Evolutionary conservation across 805 yeast genomes (phyloP).

Genomic region (Candida dajiaensis): DNA sequence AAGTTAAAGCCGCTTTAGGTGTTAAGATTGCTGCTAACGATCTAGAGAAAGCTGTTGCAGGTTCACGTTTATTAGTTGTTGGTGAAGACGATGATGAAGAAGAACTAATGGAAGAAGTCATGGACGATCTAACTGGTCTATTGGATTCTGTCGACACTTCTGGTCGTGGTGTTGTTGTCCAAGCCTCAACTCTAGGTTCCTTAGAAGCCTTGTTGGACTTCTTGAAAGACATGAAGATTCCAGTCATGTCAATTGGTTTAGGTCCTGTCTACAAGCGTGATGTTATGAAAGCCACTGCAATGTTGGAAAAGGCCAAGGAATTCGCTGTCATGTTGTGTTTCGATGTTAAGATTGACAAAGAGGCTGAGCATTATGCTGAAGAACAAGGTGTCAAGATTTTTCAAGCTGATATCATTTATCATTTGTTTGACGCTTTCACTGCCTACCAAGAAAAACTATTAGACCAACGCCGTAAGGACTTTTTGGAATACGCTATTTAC

Average conservation of each 20-base stretch:
- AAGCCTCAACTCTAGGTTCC: slow-evolving; percentile 97
- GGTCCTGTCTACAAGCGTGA: slow-evolving; percentile 99
- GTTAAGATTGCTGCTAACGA: slow-evolving; percentile 98
- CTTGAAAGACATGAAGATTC: slow-evolving; percentile 97
- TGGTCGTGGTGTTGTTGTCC: slow-evolving; percentile 97
- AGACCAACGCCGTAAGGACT: slow-evolving; percentile 87
- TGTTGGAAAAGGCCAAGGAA: slow-evolving; percentile 96
- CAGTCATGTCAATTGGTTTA: slow-evolving; percentile 96
- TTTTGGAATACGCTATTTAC: slow-evolving; percentile 82
- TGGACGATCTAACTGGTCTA: slow-evolving; percentile 95
- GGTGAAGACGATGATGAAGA: slow-evolving; percentile 98
- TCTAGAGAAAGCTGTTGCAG: slow-evolving; percentile 97
- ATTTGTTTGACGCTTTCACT: slow-evolving; percentile 89
- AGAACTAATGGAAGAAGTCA: slow-evolving; percentile 94
- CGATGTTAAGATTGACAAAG: slow-evolving; percentile 95
- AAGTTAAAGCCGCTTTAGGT: slow-evolving; percentile 98
- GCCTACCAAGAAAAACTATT: slow-evolving; percentile 84
- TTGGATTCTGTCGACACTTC: slow-evolving; percentile 91
- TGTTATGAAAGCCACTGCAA: slow-evolving; percentile 94
- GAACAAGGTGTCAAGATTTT: slow-evolving; percentile 89
- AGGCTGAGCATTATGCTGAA: slow-evolving; percentile 96
- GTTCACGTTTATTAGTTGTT: slow-evolving; percentile 90
- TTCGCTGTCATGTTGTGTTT: slow-evolving; percentile 97
- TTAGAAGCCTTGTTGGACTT: slow-evolving; percentile 94
- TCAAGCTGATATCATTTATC: slow-evolving; percentile 95